A percentile compares a stretch with the other conserved stretches of the same genome.
Evolutionary conservation across 306 rosid species (phyloP).

Genomic region (Citrullus mucosospermus): DNA sequence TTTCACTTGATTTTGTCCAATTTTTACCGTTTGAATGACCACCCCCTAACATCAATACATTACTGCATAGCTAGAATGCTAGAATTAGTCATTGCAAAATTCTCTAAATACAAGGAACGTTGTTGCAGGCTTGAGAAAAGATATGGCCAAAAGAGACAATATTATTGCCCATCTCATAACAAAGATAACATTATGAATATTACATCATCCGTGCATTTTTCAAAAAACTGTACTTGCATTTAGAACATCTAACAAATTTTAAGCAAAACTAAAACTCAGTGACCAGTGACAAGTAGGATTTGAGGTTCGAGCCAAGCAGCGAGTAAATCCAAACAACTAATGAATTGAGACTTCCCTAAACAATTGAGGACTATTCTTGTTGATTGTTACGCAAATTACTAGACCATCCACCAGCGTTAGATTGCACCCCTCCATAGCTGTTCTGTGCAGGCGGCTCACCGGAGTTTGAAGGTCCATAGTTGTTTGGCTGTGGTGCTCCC

Average conservation of each 20-base stretch:
- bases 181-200: background rate
- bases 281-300: background rate
- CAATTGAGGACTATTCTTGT: conserved; percentile 24
- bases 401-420: conserved; percentile 36
- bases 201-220: background rate
- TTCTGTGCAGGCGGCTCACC: conserved; percentile 19
- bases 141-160: too few relatives aligned
- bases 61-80: too few relatives aligned
- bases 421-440: conserved; percentile 29
- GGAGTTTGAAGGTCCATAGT: background rate
- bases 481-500: conserved; percentile 5
- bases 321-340: background rate
- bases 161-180: too few relatives aligned
- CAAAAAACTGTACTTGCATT: background rate
- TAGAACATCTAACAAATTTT: background rate
- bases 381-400: conserved; percentile 24
- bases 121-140: too few relatives aligned
- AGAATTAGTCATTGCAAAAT: too few relatives aligned
- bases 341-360: conserved; percentile 13
- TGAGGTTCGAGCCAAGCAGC: background rate
- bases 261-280: background rate
- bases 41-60: too few relatives aligned
- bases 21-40: too few relatives aligned
- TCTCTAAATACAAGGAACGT: too few relatives aligned
- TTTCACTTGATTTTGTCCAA: too few relatives aligned